Evolutionary conservation across 208 protist species (phyloP), one percentile per base, ranked within the genome.

Genomic region (Angomonas ambiguus): DNA sequence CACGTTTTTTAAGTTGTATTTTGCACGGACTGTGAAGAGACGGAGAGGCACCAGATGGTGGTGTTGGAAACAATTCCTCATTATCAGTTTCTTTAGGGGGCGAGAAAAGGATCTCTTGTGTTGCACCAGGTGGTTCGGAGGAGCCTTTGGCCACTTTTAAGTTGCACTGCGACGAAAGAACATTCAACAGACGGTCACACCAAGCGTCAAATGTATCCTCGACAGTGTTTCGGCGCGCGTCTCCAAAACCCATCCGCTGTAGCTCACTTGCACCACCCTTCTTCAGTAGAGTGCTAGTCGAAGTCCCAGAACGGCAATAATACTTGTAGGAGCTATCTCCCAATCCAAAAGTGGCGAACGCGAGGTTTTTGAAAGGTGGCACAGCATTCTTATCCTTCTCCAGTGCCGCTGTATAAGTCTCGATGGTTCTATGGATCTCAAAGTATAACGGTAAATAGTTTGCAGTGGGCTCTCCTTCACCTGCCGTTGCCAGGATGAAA

Each of bases 301-400:
- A 62, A 16, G 75, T 67, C 10, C 82, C 83, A 31, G 31, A 75
- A 24, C 80, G 74, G 65, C 96, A 93, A 72, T 93, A 99, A 74
- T 97, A 91, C 72, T 97, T 96, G 79, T 98, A 99, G n/a, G 97
- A 97, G 28, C 73, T 95, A 65, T 98, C 96, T 20, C 97, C 97
- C 6, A 99, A 73, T 0, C 82, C 93, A 69, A 99, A 98, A 0
- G 98, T 85, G n/a, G 85, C 78, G 72, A 85, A 97, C 56, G 69
- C 56, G 2, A 97, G 49, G 27, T 76, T 59, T 2, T 33, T 30
- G 49, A 95, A 93, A 4, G 81, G 76, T 20, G 67, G 53, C 42
- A 53, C 55, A 13, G 41, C 41, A 18, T 30, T 16, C 2, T 35
- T 30, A 1, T 20, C 58, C 1, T 18, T 5, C 20, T 42, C 28